Conservation (phyloP, 176 grass and related monocot species). For the Ananas comosus region DNA sequence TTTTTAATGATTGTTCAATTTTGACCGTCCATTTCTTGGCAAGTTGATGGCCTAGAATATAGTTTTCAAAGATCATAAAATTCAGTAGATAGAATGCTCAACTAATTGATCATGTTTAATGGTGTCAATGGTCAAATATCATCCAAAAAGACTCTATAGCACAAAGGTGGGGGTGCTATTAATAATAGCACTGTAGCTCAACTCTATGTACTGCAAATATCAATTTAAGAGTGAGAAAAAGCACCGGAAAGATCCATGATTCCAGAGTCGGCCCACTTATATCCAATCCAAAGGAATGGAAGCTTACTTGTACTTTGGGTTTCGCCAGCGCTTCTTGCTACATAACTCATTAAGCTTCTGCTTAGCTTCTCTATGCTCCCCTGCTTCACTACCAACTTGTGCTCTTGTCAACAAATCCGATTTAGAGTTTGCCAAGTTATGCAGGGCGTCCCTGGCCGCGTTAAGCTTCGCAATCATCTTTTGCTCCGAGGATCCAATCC, state of each 20-base stretch:
- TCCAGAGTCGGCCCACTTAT: not conserved
- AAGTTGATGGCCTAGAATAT: no score
- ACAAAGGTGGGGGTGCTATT: no score
- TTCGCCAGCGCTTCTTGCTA: conserved; percentile 39
- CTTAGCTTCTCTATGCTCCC: conserved; percentile 51
- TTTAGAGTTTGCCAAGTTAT: conserved; percentile 33
- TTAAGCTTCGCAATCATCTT: conserved; percentile 75
- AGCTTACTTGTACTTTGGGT: conserved; percentile 67
- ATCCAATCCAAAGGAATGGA: not conserved
- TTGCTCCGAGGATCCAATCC: conserved; percentile 55
- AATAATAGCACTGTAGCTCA: no score
- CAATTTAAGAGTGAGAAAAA: no score
- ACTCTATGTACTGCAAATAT: no score
- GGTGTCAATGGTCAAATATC: no score
- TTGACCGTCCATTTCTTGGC: no score
- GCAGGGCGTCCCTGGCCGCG: conserved; percentile 58
- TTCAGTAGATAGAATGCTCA: no score
- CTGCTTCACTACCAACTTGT: conserved; percentile 15
- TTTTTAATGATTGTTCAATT: no score
- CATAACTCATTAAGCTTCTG: conserved; percentile 64
- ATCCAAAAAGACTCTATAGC: no score
- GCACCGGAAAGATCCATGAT: not conserved
- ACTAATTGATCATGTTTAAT: no score
- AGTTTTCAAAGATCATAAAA: no score
- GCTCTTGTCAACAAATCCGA: conserved; percentile 12